phyloP scores from a whole-genome alignment of 2,329 filamentous ascomycete genomes.

The Aureobasidium sp. region DNA sequence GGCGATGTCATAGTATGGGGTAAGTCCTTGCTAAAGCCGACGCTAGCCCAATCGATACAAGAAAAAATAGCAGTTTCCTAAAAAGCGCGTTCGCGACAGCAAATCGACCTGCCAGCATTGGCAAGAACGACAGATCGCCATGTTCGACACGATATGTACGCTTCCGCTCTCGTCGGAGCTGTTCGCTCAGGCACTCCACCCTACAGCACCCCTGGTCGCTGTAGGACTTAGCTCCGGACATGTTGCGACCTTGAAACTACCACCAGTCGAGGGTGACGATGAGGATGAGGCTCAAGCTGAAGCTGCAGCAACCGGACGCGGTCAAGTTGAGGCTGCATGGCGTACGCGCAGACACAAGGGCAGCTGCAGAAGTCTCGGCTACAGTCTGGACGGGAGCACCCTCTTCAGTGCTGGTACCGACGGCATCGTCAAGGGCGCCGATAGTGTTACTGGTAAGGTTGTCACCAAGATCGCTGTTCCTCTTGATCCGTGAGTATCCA shows the following conservation, averaged over 20 bases:
- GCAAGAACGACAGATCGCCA: conserved; percentile 30
- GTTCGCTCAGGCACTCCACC: conserved; percentile 83
- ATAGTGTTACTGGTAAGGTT: conserved; percentile 57
- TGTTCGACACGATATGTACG: conserved; percentile 90
- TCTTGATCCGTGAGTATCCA: conserved; percentile 34
- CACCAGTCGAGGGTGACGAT: conserved; percentile 46
- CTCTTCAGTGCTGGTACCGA: conserved; percentile 56
- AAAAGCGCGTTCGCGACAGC: conserved; percentile 1
- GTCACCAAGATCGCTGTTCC: conserved; percentile 77
- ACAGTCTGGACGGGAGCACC: conserved; percentile 68
- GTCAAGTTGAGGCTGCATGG: conserved; percentile 77
- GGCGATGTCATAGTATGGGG: conserved; percentile 4
- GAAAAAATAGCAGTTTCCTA: conserved; percentile 11
- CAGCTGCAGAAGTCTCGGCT: conserved; percentile 77
- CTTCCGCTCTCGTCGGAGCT: conserved; percentile 79
- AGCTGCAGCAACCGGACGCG: conserved; percentile 55
- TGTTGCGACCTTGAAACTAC: conserved; percentile 75
- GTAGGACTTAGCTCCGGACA: conserved; percentile 80
- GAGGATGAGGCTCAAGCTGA: conserved; percentile 42
- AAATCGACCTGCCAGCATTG: conserved; percentile 2
- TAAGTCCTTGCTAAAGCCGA: conserved; percentile 2
- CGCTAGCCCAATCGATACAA: background rate
- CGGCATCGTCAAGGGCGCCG: conserved; percentile 56
- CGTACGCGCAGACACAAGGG: conserved; percentile 85
- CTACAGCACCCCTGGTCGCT: conserved; percentile 72